phyloP scores from a whole-genome alignment of 805 yeast species.

The Aciculoconidium aculeatum region DNA sequence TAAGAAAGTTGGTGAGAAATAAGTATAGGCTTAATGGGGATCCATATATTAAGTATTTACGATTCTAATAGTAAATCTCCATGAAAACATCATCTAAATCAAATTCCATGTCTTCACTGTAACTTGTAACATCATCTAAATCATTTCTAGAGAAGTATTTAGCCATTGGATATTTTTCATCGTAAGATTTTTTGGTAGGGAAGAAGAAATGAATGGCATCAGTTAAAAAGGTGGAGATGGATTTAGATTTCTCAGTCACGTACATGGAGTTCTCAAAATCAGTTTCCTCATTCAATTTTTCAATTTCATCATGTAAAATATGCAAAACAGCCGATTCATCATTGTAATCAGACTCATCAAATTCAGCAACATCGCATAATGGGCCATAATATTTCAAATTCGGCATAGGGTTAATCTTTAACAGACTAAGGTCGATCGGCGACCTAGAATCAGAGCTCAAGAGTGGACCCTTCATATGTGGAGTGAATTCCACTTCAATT shows the following conservation, averaged over 20 bases:
- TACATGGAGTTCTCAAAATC: too few relatives aligned
- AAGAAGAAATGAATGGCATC: too few relatives aligned
- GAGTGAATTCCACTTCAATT: slow-evolving; percentile 7
- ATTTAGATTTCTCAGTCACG: too few relatives aligned
- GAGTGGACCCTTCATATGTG: slow-evolving; percentile 13
- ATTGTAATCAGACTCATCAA: slow-evolving; percentile 2
- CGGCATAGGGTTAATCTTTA: slow-evolving; percentile 1
- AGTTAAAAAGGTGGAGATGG: too few relatives aligned
- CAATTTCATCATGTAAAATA: slow-evolving; percentile 13
- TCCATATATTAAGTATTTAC: too few relatives aligned
- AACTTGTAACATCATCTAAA: neutral
- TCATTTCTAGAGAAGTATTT: neutral
- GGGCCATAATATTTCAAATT: slow-evolving; percentile 10
- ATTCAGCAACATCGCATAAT: slow-evolving; percentile 10
- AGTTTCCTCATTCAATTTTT: slow-evolving; percentile 1
- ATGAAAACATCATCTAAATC: slow-evolving; percentile 5
- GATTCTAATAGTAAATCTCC: too few relatives aligned
- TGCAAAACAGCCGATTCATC: slow-evolving; percentile 12
- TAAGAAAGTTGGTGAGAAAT: too few relatives aligned
- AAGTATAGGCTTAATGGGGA: too few relatives aligned
- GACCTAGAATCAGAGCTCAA: slow-evolving; percentile 1
- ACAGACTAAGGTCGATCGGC: slow-evolving; percentile 6
- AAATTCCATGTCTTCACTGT: slow-evolving; percentile 1
- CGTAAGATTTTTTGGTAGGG: too few relatives aligned
- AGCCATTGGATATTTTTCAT: slow-evolving; percentile 14